phyloP scores from a whole-genome alignment of 2,329 filamentous ascomycete genomes.

The Stemphylium beticola region DNA sequence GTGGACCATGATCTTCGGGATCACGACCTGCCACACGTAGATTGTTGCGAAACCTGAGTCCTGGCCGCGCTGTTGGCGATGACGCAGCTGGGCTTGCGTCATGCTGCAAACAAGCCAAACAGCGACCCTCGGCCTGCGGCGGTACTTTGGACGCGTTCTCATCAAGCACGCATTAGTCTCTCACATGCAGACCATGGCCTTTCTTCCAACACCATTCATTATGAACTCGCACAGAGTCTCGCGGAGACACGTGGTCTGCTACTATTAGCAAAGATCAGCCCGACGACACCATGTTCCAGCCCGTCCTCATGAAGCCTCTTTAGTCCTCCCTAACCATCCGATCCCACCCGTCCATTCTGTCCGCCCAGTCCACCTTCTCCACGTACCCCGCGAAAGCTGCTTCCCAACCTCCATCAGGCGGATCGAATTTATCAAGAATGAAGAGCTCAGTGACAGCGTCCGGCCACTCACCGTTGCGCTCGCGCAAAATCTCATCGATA shows the following conservation, averaged over 20 bases:
- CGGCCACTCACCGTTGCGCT: background rate
- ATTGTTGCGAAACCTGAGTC: background rate
- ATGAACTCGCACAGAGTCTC: too few relatives aligned
- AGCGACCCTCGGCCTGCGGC: too few relatives aligned
- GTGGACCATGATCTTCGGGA: background rate
- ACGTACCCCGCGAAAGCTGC: background rate
- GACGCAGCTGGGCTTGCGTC: conserved; percentile 9
- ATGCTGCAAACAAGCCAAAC: conserved; percentile 5
- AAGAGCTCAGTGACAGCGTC: background rate
- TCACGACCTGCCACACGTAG: background rate
- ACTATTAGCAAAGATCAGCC: too few relatives aligned
- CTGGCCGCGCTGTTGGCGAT: background rate
- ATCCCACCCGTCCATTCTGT: background rate
- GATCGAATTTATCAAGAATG: background rate
- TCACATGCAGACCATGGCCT: too few relatives aligned
- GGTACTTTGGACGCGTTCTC: too few relatives aligned
- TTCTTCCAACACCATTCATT: too few relatives aligned
- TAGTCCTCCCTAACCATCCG: background rate
- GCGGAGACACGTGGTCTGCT: too few relatives aligned
- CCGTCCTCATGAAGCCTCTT: too few relatives aligned
- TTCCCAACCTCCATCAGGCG: background rate
- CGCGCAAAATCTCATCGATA: background rate
- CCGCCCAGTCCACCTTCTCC: background rate
- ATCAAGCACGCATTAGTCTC: too few relatives aligned
- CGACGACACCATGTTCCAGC: too few relatives aligned